Evolutionary conservation across 2,329 filamentous ascomycete genomes (phyloP), one percentile per base, ranked within the genome.

Genomic region (Dothistroma septosporum): DNA sequence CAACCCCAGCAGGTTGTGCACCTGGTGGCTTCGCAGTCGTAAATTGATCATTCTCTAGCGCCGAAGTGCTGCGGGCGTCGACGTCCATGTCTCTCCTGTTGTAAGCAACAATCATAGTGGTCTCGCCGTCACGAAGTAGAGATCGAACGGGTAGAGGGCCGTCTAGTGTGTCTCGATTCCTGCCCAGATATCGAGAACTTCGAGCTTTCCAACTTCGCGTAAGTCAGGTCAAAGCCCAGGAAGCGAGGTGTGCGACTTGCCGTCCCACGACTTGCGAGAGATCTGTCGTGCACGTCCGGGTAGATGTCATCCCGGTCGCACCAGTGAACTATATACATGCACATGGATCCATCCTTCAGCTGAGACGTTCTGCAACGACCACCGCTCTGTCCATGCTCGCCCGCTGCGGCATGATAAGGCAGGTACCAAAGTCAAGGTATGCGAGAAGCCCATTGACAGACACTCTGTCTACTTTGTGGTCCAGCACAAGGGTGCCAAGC

Each of bases 261-360:
- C 21, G 21, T 55, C 53, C 53, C 53, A 47, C 35, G 53, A 46
- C 53, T 55, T 55, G 11, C 52, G 21, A 32, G 31, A 54, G 32
- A 41, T 54, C 50, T 53, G 31, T 54, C 32, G 31, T 54, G 52
- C 52, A 54, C 52, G 9, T n/a, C n/a, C n/a, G n/a, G n/a, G n/a
- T 33, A n/a, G 21, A 54, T 37, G 32, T 55, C 53, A 55, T 55
- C 53, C 53, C 41, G 47, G 53, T 46, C 35, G 53, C 16, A 55
- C 31, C 53, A 19, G 14, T 37, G 21, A 12, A 37, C 10, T 41
- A 28, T 33, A 53, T 53, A 14, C 41, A 28, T 24, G 11, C 44
- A 8, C 32, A 55, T 53, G 50, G 21, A 28, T 50, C 28, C n/a
- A n/a, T 50, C 41, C 14, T n/a, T 16, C 41, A 44, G 41, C 41